These are phyloP conservation scores for Syzygium grande DNA, from an alignment of 345 rosid genomes.

Conservation along the genomic window DNA sequence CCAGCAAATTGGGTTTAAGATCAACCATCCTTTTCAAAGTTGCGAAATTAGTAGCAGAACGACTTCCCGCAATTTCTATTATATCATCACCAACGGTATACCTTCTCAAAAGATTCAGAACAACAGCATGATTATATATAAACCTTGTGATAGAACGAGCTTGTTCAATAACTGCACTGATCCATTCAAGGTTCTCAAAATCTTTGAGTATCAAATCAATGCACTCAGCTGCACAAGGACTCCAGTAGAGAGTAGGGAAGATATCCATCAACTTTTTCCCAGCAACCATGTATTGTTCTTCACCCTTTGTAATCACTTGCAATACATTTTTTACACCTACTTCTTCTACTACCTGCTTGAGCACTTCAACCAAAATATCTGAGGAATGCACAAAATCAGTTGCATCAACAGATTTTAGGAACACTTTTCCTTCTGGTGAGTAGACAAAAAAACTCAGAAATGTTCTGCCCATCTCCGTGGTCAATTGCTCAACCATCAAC, in stretches of 20 bases:
- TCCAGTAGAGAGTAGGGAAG: conserved; percentile 77
- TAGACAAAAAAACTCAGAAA: conserved; percentile 49
- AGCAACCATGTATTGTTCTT: conserved; percentile 44
- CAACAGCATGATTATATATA: conserved; percentile 59
- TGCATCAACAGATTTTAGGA: conserved; percentile 59
- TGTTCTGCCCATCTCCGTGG: conserved; percentile 29
- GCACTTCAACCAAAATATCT: conserved; percentile 45
- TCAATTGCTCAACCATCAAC: conserved; percentile 59
- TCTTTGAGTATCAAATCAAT: conserved; percentile 76
- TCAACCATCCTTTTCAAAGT: conserved; percentile 50
- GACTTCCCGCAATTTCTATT: conserved; percentile 49
- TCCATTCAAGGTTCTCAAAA: conserved; percentile 58
- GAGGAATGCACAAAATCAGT: conserved; percentile 37
- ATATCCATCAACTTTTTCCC: conserved; percentile 57
- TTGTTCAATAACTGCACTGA: conserved; percentile 51
- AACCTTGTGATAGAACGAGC: conserved; percentile 77
- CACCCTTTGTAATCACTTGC: conserved; percentile 76
- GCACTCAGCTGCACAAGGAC: conserved; percentile 74
- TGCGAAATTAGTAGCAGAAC: conserved; percentile 61
- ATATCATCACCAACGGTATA: conserved; percentile 69
- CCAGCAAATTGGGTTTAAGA: conserved; percentile 55
- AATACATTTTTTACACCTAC: conserved; percentile 62
- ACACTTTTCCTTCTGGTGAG: conserved; percentile 63
- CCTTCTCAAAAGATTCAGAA: conserved; percentile 69
- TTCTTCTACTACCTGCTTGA: conserved; percentile 72